Base-by-base conservation (phyloP, 2,329 filamentous ascomycete species). In the Epicoccum sorghinum region DNA sequence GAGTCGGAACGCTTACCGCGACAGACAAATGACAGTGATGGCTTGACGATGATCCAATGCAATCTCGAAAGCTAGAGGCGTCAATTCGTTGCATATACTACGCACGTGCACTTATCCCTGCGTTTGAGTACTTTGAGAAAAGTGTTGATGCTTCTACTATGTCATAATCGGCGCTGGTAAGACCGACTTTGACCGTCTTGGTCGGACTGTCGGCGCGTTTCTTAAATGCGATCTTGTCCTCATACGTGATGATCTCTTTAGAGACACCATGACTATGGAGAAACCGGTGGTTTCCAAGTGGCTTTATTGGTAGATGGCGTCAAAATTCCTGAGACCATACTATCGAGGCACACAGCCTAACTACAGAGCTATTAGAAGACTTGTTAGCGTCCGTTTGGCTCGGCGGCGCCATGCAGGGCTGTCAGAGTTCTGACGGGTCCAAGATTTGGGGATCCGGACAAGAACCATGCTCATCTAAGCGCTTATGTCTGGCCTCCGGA, bases 361-460 rank as follows among this genome's bases (percentile, higher is more conserved):
- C 4, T 36, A 4, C 24, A 14, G 22, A 35, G 25, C 38, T 9
- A 44, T 30, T 38, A 6, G 22, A n/a, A 29, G 42, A 12, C 13
- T 8, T 3, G 12, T 24, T 47, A 47, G 43, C 44, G 43, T 44
- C 10, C 23, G 35, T 32, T 37, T 13, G 37, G 18, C 29, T 23
- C 35, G 30, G 41, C 44, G 14, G 35, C 27, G 41, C 44, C 47
- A 57, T 52, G 49, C 45, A 57, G 32, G 30, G 43, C 22, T 59
- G 43, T 57, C 27, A 58, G 43, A 55, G 18, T 46, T 44, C 38
- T 50, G 38, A 36, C 44, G 53, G 36, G 58, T 43, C 53, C 53
- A 57, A 24, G 24, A 42, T 39, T 61, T 62, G 64, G 66, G 62
- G 65, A 66, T 52, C 63, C 64, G 64, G 52, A 63, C 43, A 60